Evolutionary conservation across 2,329 filamentous ascomycete genomes (phyloP).

Genomic region (Plectosphaerella sp.): DNA sequence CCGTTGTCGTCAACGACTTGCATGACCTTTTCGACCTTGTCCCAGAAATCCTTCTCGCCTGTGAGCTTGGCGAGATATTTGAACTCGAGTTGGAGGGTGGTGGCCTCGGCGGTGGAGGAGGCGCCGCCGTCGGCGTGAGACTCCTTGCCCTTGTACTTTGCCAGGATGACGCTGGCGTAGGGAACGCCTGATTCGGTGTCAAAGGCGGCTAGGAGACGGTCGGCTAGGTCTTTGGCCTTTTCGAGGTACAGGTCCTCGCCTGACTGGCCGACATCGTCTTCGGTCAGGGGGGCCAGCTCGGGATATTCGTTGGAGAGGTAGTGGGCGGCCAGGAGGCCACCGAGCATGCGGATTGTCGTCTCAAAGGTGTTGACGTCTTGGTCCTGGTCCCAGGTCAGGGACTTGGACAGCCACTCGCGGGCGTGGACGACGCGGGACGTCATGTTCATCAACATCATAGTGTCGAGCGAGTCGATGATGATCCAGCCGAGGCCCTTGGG

Average conservation of each 20-base stretch:
- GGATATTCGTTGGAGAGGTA: slow-evolving; percentile 86
- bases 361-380: slow-evolving; percentile 98
- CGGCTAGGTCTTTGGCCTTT: slow-evolving; percentile 89
- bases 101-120: slow-evolving; percentile 90
- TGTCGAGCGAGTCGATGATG: slow-evolving; percentile 93
- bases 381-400: slow-evolving; percentile 81
- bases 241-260: slow-evolving; percentile 94
- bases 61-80: slow-evolving; percentile 96
- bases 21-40: slow-evolving; percentile 87
- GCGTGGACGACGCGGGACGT: slow-evolving; percentile 81
- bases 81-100: slow-evolving; percentile 90
- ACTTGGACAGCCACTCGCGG: slow-evolving; percentile 80
- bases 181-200: slow-evolving; percentile 84
- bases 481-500: slow-evolving; percentile 93
- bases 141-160: slow-evolving; percentile 67
- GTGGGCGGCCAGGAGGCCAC: slow-evolving; percentile 86
- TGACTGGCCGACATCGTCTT: slow-evolving; percentile 66
- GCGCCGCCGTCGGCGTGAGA: slow-evolving; percentile 84
- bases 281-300: slow-evolving; percentile 67
- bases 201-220: slow-evolving; percentile 82
- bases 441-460: slow-evolving; percentile 96
- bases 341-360: slow-evolving; percentile 96
- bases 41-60: slow-evolving; percentile 89
- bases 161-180: slow-evolving; percentile 85
- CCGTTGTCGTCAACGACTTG: slow-evolving; percentile 81